Base-by-base conservation (phyloP, 371 early-diverging fungal genomes). In the Dichotomocladium elegans region DNA sequence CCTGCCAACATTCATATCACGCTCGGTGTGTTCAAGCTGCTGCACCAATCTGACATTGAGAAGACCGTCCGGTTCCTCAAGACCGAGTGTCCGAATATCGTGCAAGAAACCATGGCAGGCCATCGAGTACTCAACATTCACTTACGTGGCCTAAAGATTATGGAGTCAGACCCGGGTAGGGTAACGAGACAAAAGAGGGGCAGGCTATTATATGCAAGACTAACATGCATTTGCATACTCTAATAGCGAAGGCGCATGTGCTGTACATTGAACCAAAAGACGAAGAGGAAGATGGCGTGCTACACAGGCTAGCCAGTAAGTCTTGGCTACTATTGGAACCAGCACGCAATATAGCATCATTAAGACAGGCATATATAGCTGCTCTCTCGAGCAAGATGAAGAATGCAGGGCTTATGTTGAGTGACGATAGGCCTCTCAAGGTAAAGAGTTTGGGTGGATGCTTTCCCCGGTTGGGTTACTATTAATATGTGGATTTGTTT, bases 1-100 rank as follows among this genome's bases (percentile, higher is more conserved):
- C 50, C 64, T 26, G 58, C 52, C 29, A 67, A 67, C 49, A 21
- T 71, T 15, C 72, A 71, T 27, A 66, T 71, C 19, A 71, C 72
- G 0, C 33, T 71, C n/a, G 72, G 72, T 4, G 65, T 71, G 15
- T 60, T 58, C 27, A 67, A 64, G 21, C 28, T 71, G 4, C 11
- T 64, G 33, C 47, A 42, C 27, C 62, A 62, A 21, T 15, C 47
- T 7, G 70, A 69, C 6, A 50, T 69, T 15, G 65, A 65, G 41
- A 43, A 47, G 8, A 63, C 70, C 7, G 48, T 62, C 2, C 57
- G 54, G 19, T 62, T 60, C 30, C 12, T 67, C 2, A 67, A 67
- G 26, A 49, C 59, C 22, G 55, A 59, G 29, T 34, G 51, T 19
- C 52, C 60, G 6, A 33, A 45, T 17, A 15, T 62, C 10, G 48